Evolutionary conservation across 1,139 yeast species (phyloP).

Genomic region (Saccharomyces pastorianus): DNA sequence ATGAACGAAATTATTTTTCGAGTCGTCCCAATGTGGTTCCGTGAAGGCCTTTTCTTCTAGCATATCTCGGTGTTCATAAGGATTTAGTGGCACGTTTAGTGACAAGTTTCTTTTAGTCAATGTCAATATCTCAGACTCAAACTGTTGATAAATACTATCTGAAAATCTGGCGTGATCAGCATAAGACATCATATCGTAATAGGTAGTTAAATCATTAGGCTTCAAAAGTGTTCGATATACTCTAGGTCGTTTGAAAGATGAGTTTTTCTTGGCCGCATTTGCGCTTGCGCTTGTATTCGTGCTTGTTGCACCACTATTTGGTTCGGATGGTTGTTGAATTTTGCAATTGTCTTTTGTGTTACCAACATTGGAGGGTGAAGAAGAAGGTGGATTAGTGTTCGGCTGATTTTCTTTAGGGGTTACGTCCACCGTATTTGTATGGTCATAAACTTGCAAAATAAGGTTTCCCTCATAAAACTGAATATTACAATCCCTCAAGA

Average conservation of each 20-base stretch:
- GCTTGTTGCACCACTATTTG: conserved; percentile 1
- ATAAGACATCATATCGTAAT: conserved; percentile 76
- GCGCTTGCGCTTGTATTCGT: neutral
- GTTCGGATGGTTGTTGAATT: conserved; percentile 3
- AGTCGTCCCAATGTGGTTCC: conserved; percentile 39
- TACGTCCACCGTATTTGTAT: conserved; percentile 39
- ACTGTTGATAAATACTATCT: conserved; percentile 44
- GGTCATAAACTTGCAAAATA: conserved; percentile 77
- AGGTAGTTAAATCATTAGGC: conserved; percentile 74
- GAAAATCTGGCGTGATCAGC: conserved; percentile 77
- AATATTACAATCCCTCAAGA: conserved; percentile 76
- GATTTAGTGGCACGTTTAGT: conserved; percentile 63
- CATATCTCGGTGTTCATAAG: conserved; percentile 43
- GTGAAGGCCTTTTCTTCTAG: conserved; percentile 40
- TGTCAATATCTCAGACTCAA: conserved; percentile 76
- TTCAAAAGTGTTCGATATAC: conserved; percentile 67
- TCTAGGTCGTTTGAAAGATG: conserved; percentile 43
- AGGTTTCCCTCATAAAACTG: conserved; percentile 83
- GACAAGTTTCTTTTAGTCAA: conserved; percentile 71
- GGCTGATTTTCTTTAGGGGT: conserved; percentile 11
- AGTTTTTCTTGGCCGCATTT: conserved; percentile 1
- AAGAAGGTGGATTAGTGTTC: conserved; percentile 3
- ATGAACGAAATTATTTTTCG: conserved; percentile 35
- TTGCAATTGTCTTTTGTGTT: neutral
- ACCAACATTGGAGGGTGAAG: neutral